Base-by-base conservation (phyloP, 768 basidiomycete species). In the Mrakia blollopis region DNA sequence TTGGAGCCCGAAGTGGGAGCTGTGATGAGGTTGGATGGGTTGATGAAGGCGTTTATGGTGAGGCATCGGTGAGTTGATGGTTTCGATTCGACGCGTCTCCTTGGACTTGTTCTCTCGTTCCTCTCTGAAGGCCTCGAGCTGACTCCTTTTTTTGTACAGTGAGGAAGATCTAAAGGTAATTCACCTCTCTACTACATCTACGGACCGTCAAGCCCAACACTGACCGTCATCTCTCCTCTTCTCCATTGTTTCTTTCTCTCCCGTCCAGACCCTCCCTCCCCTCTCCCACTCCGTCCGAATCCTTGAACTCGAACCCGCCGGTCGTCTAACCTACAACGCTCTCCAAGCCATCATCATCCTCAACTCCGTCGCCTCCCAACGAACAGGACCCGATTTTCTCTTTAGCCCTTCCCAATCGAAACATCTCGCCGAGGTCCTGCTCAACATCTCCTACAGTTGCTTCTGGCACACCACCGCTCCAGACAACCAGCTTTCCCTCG, bases 1-100 rank as follows among this genome's bases (percentile, higher is more conserved):
- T 11, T 68, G 10, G 65, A 68, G 37, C 65, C 65, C 1, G 37
- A 68, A 23, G 39, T 68, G 5, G 70, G 70, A 72, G 32, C 50
- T 4, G 54, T 72, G 32, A 25, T 14, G 23, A 41, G 70, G 6
- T 8, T 72, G 21, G 44, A 72, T 37, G 18, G 14, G 47, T 21
- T 72, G 23, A 72, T 72, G 70, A n/a, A 54, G 54, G 8, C 25
- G 28, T 52, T 72, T 50, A 72, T 72, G 70, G 70, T 72, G 11
- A 6, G 70, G 14, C 70, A 72, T 52, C 50, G 70, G 50, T 52
- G 39, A 52, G 70, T 52, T 21, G n/a, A n/a, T n/a, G n/a, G n/a
- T n/a, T n/a, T n/a, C n/a, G 11, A 10, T 21, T 69, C 67, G 32
- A 37, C 25, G 32, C 69, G 62, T 18, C 18, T 68, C 35, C 25